Percentiles rank a stretch among this genome's conserved stretches.
Conservation (phyloP, 805 yeast species). For the Candida palmyrensis region DNA sequence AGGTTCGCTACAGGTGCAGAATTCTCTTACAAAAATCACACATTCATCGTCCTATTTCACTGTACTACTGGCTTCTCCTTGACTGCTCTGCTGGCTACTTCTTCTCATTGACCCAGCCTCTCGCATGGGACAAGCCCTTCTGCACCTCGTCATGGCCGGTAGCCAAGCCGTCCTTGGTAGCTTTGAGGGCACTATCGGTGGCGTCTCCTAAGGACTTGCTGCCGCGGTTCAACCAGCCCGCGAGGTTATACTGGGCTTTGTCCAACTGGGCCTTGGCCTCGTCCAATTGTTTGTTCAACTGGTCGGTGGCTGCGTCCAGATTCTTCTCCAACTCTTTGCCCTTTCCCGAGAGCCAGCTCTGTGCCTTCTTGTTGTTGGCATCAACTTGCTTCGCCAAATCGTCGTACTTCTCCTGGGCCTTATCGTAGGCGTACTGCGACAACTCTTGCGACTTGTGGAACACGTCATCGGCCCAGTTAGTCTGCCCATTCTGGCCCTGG, state of each 20-base stretch:
- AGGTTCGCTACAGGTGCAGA: no score
- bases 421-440: conserved; percentile 5
- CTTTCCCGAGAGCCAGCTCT: conserved; percentile 4
- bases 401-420: conserved; percentile 3
- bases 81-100: no score
- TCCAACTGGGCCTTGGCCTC: conserved; percentile 5
- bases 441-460: conserved; percentile 6
- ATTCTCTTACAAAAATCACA: no score
- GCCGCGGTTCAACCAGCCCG: conserved; percentile 1
- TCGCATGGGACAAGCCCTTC: conserved; percentile 3
- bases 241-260: conserved; percentile 1
- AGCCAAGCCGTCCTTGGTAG: conserved; percentile 3
- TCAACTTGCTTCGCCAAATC: conserved; percentile 1
- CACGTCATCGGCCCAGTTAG: conserved; percentile 3
- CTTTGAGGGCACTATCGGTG: conserved; percentile 4
- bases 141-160: conserved; percentile 3
- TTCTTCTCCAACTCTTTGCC: conserved; percentile 4
- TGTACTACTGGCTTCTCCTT: no score
- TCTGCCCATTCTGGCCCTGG: not conserved
- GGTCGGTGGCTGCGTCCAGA: not conserved
- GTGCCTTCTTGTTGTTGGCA: conserved; percentile 1
- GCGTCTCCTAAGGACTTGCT: conserved; percentile 2
- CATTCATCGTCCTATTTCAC: no score
- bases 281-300: conserved; percentile 3
- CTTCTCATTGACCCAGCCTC: conserved; percentile 3